These are phyloP conservation scores for Borovskyia barvae DNA, from an alignment of 208 protist species.

Conservation along the genomic window DNA sequence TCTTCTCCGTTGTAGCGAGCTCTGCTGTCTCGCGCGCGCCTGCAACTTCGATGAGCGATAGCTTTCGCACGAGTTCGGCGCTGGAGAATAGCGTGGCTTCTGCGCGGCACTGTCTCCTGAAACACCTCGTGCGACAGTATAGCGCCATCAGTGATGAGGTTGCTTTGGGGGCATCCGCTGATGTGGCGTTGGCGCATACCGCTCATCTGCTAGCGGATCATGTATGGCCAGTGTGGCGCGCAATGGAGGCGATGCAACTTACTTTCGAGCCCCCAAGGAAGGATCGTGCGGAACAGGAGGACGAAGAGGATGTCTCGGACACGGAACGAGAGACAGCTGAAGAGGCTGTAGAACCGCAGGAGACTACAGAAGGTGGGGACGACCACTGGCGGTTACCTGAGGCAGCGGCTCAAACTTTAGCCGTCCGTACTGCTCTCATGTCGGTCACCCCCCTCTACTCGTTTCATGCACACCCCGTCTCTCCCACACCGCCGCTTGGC, in stretches of 20 bases:
- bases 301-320: not conserved
- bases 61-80: not conserved
- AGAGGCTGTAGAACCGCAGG: not conserved
- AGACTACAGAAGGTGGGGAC: not conserved
- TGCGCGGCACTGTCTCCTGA: conserved; percentile 5
- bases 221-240: conserved; percentile 49
- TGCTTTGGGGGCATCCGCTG: not conserved
- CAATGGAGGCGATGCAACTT: conserved; percentile 30
- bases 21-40: too few species aligned
- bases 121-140: not conserved
- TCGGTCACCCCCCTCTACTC: conserved; percentile 34
- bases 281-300: conserved; percentile 8
- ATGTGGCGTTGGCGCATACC: conserved; percentile 5
- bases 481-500: too few species aligned
- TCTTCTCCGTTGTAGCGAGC: not conserved
- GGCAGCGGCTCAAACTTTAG: conserved; percentile 9
- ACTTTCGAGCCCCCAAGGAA: conserved; percentile 14
- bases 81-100: conserved; percentile 16
- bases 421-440: conserved; percentile 25
- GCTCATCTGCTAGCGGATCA: conserved; percentile 30
- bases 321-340: not conserved
- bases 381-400: conserved; percentile 12
- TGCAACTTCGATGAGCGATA: too few species aligned
- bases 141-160: not conserved
- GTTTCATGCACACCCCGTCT: not conserved